phyloP scores from a whole-genome alignment of 2,329 filamentous ascomycete species.

The Massarina eburnea region DNA sequence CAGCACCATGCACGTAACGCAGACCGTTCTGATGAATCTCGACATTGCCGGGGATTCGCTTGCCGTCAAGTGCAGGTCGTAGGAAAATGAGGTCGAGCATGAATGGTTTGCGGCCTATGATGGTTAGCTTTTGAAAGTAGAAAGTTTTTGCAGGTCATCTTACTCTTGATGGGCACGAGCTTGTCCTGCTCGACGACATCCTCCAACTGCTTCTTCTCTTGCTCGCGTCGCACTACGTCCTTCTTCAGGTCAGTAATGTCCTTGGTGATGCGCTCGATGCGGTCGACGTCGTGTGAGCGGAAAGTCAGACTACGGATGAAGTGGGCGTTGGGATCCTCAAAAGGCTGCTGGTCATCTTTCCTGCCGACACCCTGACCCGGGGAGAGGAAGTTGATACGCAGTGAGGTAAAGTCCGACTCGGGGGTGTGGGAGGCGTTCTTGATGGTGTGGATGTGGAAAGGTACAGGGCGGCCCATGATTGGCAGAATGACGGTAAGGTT shows the following conservation, averaged over 20 bases:
- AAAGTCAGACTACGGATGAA: slow-evolving; percentile 96
- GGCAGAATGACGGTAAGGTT: slow-evolving; percentile 88
- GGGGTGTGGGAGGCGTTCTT: slow-evolving; percentile 99
- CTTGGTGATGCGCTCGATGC: slow-evolving; percentile 86
- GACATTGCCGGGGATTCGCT: slow-evolving; percentile 91
- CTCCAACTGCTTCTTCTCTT: slow-evolving; percentile 99
- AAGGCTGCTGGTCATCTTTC: slow-evolving; percentile 96
- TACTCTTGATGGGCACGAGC: slow-evolving; percentile 88
- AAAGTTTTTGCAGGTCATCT: slow-evolving; percentile 37
- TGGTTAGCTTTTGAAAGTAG: slow-evolving; percentile 12
- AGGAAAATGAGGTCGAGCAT: slow-evolving; percentile 95
- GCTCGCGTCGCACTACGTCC: slow-evolving; percentile 85
- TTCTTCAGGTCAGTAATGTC: slow-evolving; percentile 97
- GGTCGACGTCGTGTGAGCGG: slow-evolving; percentile 82
- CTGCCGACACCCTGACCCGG: slow-evolving; percentile 95
- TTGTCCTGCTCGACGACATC: slow-evolving; percentile 99
- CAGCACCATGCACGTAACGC: slow-evolving; percentile 80
- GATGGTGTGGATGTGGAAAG: slow-evolving; percentile 97
- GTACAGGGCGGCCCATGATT: slow-evolving; percentile 95
- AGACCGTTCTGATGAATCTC: slow-evolving; percentile 99
- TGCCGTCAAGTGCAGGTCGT: slow-evolving; percentile 91
- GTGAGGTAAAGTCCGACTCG: slow-evolving; percentile 88
- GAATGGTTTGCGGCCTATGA: slow-evolving; percentile 77
- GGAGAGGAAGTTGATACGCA: slow-evolving; percentile 96
- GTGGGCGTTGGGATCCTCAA: slow-evolving; percentile 93